phyloP scores from a whole-genome alignment of 2,329 filamentous ascomycete genomes.

The Esteya vermicola region DNA sequence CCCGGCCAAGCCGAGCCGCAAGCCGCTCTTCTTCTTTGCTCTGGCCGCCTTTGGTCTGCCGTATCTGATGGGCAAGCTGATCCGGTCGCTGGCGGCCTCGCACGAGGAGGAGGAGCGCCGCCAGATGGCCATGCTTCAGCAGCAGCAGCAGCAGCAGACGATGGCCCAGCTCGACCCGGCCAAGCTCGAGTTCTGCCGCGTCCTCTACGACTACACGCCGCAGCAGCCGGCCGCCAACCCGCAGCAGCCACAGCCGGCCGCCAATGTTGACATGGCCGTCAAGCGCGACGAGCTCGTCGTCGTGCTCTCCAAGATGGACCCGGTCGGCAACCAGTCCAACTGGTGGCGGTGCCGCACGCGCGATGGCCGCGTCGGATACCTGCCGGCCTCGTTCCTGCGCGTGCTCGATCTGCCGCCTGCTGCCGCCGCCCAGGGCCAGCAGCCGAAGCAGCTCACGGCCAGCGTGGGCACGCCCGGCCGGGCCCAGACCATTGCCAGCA shows the following conservation, averaged over 20 bases:
- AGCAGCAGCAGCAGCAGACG: conserved; percentile 35
- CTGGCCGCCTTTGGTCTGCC: conserved; percentile 88
- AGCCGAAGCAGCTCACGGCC: conserved; percentile 1
- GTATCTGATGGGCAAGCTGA: conserved; percentile 94
- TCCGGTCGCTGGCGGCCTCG: conserved; percentile 66
- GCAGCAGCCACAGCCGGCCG: conserved; percentile 21
- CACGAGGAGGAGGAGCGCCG: conserved; percentile 70
- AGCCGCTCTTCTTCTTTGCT: conserved; percentile 92
- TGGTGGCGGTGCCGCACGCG: conserved; percentile 95
- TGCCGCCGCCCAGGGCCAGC: conserved; percentile 2
- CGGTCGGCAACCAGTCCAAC: conserved; percentile 79
- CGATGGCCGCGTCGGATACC: conserved; percentile 80
- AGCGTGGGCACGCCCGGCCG: too few relatives aligned
- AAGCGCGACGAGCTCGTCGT: conserved; percentile 94
- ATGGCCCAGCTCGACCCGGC: conserved; percentile 55
- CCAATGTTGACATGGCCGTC: conserved; percentile 68
- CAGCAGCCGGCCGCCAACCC: conserved; percentile 16
- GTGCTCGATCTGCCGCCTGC: conserved; percentile 40
- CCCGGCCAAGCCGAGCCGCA: conserved; percentile 64
- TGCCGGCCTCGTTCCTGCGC: conserved; percentile 84
- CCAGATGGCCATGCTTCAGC: conserved; percentile 31
- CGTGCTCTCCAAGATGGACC: conserved; percentile 83
- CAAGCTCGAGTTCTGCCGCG: conserved; percentile 92
- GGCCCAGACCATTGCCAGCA: conserved; percentile 19
- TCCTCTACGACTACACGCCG: conserved; percentile 86